Evolutionary conservation across 495 filamentous ascomycete species (phyloP).

Genomic region (Aspergillus olivimuriae): DNA sequence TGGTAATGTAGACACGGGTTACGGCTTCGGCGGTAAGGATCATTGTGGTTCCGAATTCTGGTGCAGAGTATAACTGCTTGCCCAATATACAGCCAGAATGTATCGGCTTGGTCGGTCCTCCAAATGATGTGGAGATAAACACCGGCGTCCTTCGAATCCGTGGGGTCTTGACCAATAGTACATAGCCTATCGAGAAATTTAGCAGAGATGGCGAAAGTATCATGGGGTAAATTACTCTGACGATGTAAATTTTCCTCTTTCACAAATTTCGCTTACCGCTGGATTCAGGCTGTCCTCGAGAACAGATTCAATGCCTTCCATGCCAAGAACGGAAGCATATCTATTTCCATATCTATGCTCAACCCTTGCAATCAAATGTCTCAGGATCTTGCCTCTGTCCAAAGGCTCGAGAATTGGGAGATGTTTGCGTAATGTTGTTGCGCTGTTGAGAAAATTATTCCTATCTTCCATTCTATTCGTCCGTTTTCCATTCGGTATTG

Average conservation of each 20-base stretch:
- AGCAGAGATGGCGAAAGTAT: neutral
- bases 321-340: neutral
- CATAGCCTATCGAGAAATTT: constrained; percentile 2
- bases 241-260: neutral
- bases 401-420: neutral
- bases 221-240: neutral
- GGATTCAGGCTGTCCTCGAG: neutral
- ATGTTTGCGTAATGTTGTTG: no score
- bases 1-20: constrained; percentile 9
- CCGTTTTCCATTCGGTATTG: no score
- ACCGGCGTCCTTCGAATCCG: neutral
- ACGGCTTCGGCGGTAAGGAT: neutral
- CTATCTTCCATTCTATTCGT: no score
- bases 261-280: neutral
- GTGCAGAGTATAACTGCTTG: constrained; percentile 6
- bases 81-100: constrained; percentile 12
- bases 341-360: neutral
- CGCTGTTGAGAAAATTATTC: no score
- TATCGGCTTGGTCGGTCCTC: neutral
- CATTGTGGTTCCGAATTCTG: constrained; percentile 5
- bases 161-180: neutral
- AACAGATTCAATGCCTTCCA: neutral
- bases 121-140: constrained; percentile 9
- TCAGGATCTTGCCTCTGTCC: neutral
- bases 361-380: neutral